phyloP scores from a whole-genome alignment of 2,329 filamentous ascomycete genomes.

The Calonectria pauciramosa region DNA sequence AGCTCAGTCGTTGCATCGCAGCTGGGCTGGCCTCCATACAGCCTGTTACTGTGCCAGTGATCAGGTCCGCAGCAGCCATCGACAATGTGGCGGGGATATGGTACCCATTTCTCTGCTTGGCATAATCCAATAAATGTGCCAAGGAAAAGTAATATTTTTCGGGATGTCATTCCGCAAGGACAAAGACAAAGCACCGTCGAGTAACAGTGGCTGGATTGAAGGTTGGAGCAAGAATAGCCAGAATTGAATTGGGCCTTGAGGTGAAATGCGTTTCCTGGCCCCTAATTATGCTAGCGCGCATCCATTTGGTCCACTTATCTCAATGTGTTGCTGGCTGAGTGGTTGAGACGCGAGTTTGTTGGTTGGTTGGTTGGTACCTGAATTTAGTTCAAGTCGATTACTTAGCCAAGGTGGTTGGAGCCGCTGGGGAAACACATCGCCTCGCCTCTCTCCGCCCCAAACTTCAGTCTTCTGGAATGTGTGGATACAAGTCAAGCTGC shows the following conservation, averaged over 20 bases:
- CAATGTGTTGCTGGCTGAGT: not conserved
- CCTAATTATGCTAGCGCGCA: not conserved
- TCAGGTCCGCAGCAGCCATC: not conserved
- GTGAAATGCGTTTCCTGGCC: no score
- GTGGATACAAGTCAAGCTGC: not conserved
- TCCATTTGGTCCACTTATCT: not conserved
- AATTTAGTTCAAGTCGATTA: not conserved
- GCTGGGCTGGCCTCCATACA: not conserved
- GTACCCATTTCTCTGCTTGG: not conserved
- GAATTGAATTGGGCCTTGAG: not conserved
- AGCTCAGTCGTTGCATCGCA: not conserved
- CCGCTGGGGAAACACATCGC: not conserved
- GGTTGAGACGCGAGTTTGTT: not conserved
- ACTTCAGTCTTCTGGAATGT: not conserved
- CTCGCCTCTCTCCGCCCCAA: not conserved
- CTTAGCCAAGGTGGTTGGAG: not conserved
- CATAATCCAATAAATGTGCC: not conserved
- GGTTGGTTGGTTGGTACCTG: not conserved
- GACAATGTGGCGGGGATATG: not conserved
- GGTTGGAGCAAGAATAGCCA: not conserved
- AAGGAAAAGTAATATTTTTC: not conserved
- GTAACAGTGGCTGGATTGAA: not conserved
- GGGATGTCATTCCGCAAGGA: not conserved
- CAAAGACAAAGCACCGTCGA: not conserved
- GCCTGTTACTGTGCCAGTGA: not conserved